These are phyloP conservation scores for Calonectria hawksworthii DNA, from an alignment of 2,329 filamentous ascomycete genomes.

Conservation along the genomic window DNA sequence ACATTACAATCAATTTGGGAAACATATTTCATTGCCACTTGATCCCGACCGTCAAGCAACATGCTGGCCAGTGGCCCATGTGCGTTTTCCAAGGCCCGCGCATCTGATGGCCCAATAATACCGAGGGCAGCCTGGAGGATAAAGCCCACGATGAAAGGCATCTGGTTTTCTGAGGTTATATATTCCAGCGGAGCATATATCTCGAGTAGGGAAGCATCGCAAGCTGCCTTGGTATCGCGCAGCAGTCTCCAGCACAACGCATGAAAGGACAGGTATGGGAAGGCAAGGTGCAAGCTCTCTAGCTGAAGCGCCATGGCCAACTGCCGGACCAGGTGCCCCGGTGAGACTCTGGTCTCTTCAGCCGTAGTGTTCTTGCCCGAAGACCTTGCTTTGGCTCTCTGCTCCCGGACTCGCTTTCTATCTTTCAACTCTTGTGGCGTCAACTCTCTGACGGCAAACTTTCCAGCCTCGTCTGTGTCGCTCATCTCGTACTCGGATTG, in stretches of 20 bases:
- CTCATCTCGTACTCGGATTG: conserved; percentile 43
- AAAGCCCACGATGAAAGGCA: neutral
- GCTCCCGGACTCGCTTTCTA: neutral
- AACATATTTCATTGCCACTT: no score
- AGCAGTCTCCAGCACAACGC: neutral
- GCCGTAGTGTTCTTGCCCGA: neutral
- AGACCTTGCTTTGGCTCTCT: neutral
- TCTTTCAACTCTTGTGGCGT: conserved; percentile 19
- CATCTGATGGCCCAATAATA: neutral
- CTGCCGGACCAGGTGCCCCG: conserved; percentile 47
- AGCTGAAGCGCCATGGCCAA: conserved; percentile 52
- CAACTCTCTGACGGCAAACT: conserved; percentile 24
- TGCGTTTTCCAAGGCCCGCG: neutral
- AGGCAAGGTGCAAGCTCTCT: conserved; percentile 54
- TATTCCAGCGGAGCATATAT: neutral
- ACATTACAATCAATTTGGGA: no score
- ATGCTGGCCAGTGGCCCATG: neutral
- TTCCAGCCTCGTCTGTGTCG: no score
- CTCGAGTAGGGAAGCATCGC: neutral
- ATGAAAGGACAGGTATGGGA: conserved; percentile 32
- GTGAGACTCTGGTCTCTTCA: conserved; percentile 12
- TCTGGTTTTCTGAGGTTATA: neutral
- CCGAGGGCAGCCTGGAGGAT: neutral
- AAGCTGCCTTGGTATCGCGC: neutral
- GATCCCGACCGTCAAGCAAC: no score